Base-by-base conservation (phyloP, 1,284 basidiomycete species). In the Quambalaria eucalypti region DNA sequence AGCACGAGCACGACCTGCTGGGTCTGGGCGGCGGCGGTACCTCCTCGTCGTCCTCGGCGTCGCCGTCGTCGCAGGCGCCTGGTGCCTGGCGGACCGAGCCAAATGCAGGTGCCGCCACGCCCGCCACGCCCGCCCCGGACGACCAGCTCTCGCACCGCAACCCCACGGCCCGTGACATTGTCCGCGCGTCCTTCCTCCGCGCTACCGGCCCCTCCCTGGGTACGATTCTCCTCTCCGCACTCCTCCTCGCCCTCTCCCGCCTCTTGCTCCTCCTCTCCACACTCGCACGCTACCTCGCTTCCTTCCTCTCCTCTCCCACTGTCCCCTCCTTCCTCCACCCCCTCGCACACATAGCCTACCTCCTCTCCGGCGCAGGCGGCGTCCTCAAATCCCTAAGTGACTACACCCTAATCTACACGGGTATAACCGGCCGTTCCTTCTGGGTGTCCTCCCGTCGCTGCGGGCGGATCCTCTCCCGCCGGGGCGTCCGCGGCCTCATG, bases 361-460 rank as follows among this genome's bases (percentile, higher is more conserved):
- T 83, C 16, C 83, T 87, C 1, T 84, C 83, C 33, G 83, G 85
- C n/a, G 78, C 91, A 2, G 59, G 61, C 19, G 55, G 63, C 0
- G 57, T 71, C 28, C 36, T 69, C 31, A 59, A 68, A 51, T 57
- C 58, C 21, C 58, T 69, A 50, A 89, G 88, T 77, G 83, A 83
- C 39, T 86, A 89, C 66, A 88, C 87, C 12, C 79, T 93, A 29
- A 82, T 90, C 9, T 92, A 92, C 73, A 82, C 84, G 1, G 90
- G 90, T 0, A 78, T 95, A 57, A 91, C 88, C 0, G 90, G 90
- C 0, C 86, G 87, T 52, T 80, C 84, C 1, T 93, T 92, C 76
- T 86, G 88, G 80, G 80, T 81, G 6, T 85, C 84, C 58, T 87
- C 88, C 10, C 80, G 84, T 55, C 79, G 87, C 38, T 82, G 85